A percentile compares a stretch with the other conserved stretches of the same genome.
Conservation (phyloP, 1,284 basidiomycete species). For the Cutaneotrichosporon cavernicola region DNA sequence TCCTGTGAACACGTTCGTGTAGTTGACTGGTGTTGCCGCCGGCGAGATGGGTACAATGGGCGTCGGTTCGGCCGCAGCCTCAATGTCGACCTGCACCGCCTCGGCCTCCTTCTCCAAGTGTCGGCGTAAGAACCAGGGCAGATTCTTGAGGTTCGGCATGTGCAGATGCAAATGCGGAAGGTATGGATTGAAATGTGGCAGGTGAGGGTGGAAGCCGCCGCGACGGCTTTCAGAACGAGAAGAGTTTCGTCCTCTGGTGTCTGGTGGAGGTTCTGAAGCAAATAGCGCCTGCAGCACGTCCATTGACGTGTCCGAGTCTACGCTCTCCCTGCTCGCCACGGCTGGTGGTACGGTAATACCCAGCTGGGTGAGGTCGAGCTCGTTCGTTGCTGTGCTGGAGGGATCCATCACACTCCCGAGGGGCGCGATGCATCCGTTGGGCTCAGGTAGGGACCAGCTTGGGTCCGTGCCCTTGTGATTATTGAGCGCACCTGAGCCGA, state of each 20-base stretch:
- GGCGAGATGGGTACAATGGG: not conserved
- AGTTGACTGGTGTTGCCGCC: not conserved
- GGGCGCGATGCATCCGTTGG: conserved; percentile 3
- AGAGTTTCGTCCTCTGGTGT: not conserved
- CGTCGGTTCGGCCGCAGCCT: not conserved
- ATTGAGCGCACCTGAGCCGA: not conserved
- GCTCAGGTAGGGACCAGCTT: conserved; percentile 1
- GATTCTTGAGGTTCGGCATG: conserved; percentile 10
- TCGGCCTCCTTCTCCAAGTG: conserved; percentile 24
- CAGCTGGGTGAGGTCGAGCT: conserved; percentile 1
- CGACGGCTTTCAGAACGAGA: not conserved
- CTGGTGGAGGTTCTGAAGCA: conserved; percentile 17
- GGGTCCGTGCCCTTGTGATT: not conserved
- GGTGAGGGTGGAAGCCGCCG: not conserved
- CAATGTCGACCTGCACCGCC: not conserved
- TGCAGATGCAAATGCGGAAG: conserved; percentile 4
- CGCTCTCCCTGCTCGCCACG: not conserved
- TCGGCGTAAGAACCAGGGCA: conserved; percentile 12
- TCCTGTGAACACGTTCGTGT: conserved; percentile 22
- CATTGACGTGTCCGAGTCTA: conserved; percentile 16
- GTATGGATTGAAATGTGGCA: conserved; percentile 10
- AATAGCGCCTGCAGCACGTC: conserved; percentile 22
- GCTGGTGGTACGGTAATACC: not conserved
- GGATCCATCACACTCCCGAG: not conserved
- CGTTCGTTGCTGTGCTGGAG: not conserved